These are phyloP conservation scores for Aechmea fasciata DNA, from an alignment of 176 grass and related monocot genomes.

Conservation along the genomic window DNA sequence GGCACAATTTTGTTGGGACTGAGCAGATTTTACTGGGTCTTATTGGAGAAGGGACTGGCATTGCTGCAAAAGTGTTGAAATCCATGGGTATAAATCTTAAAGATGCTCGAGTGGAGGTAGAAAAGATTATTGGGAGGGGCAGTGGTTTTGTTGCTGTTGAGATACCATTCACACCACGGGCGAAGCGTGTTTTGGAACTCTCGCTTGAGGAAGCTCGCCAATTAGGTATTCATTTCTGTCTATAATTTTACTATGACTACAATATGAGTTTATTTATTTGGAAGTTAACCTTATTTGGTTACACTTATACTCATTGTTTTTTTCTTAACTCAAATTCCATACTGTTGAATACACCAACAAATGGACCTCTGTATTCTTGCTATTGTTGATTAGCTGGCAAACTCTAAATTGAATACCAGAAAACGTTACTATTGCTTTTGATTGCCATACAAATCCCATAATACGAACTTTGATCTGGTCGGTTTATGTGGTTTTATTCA, in stretches of 20 bases:
- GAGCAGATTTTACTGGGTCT: constrained; percentile 90
- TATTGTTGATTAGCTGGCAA: no score
- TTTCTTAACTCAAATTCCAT: no score
- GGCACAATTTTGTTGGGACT: constrained; percentile 88
- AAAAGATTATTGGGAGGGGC: constrained; percentile 89
- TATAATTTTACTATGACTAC: constrained; percentile 1
- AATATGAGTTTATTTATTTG: not conserved
- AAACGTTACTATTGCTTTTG: no score
- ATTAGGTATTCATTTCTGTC: constrained; percentile 37
- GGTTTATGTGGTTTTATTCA: constrained; percentile 4
- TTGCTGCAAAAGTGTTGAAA: constrained; percentile 96
- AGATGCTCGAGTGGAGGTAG: constrained; percentile 90
- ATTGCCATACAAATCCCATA: no score
- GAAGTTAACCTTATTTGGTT: no score
- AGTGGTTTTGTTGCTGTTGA: constrained; percentile 91
- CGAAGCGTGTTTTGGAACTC: constrained; percentile 80
- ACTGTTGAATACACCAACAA: no score
- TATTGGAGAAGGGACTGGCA: constrained; percentile 82
- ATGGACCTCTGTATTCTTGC: no score
- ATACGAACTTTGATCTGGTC: not conserved
- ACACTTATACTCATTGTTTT: no score
- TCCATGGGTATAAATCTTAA: constrained; percentile 99
- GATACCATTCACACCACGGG: constrained; percentile 89
- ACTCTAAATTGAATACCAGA: no score
- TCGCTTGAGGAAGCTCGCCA: constrained; percentile 88